A percentile compares a stretch with the other conserved stretches of the same genome.
These are phyloP conservation scores for Hypericum androsaemum DNA, from an alignment of 345 rosid genomes.

Conservation along the genomic window DNA sequence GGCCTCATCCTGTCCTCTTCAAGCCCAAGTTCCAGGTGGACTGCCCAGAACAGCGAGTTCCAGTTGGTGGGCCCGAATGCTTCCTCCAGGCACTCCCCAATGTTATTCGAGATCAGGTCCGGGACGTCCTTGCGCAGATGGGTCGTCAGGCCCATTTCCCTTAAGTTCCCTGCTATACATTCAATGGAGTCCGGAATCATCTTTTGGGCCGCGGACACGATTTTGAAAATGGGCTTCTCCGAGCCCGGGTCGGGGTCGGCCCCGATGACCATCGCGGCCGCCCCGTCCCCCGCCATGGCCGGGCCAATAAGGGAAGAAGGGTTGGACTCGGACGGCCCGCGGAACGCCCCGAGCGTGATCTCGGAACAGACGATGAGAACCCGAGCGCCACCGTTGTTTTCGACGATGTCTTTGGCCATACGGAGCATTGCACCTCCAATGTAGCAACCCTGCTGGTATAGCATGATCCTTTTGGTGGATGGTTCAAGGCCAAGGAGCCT, in stretches of 20 bases:
- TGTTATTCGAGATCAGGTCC: neutral
- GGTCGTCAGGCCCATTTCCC: neutral
- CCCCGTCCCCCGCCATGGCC: neutral
- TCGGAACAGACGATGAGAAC: conserved; percentile 7
- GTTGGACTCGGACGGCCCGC: conserved; percentile 6
- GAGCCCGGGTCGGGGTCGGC: neutral
- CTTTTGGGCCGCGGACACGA: conserved; percentile 3
- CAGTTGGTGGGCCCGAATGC: neutral
- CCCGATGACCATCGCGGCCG: conserved; percentile 1
- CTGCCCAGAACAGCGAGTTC: conserved; percentile 9
- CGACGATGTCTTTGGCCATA: conserved; percentile 7
- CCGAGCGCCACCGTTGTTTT: neutral
- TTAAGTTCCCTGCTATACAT: neutral
- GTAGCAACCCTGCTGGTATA: conserved; percentile 8
- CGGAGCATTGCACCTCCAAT: neutral
- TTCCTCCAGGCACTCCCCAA: neutral
- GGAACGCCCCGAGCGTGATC: no score
- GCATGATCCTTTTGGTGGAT: conserved; percentile 1
- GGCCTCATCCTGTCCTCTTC: neutral
- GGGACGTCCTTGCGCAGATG: neutral
- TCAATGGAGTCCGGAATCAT: conserved; percentile 2
- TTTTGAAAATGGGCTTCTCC: conserved; percentile 2
- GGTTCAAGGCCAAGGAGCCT: conserved; percentile 5
- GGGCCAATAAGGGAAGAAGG: neutral
- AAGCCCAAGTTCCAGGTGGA: conserved; percentile 2